A percentile compares a stretch with the other conserved stretches of the same genome.
phyloP scores from a whole-genome alignment of 306 rosid species.

The Lithocarpus polystachyus region DNA sequence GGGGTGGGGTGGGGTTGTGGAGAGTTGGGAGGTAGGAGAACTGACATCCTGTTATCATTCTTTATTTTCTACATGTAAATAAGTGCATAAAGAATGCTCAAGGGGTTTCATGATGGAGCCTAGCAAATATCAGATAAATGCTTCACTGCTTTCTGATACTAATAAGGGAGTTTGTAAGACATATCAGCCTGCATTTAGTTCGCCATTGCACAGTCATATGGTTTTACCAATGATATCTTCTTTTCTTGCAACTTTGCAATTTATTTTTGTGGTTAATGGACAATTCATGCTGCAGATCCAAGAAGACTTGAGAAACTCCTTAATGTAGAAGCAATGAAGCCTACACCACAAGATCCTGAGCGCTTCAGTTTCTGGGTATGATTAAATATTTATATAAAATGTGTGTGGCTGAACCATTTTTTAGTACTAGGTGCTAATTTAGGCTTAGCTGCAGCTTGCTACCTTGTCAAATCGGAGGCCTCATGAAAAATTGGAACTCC shows the following conservation, averaged over 20 bases:
- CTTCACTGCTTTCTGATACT: background rate
- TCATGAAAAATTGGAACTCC: constrained; percentile 74
- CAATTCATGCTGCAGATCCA: constrained; percentile 47
- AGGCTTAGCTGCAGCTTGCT: constrained; percentile 54
- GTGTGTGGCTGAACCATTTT: background rate
- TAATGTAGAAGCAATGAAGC: constrained; percentile 78
- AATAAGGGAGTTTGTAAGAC: background rate
- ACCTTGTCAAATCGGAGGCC: constrained; percentile 82
- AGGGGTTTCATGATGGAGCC: background rate
- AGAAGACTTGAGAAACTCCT: constrained; percentile 73
- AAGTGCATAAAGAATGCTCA: background rate
- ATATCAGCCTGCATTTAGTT: background rate
- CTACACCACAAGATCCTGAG: constrained; percentile 74
- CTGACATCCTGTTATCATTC: no score
- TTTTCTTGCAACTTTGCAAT: constrained; percentile 6
- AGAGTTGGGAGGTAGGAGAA: no score
- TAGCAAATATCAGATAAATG: background rate
- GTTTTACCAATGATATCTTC: background rate
- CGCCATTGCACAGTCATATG: background rate
- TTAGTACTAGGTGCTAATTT: constrained; percentile 12
- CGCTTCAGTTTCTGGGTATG: constrained; percentile 93
- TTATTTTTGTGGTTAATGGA: constrained; percentile 1
- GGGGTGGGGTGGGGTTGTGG: no score
- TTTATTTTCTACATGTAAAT: no score
- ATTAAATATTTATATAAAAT: constrained; percentile 3